Base-by-base conservation (phyloP, 148 eudicot species). In the Fagopyrum homotropicum region DNA sequence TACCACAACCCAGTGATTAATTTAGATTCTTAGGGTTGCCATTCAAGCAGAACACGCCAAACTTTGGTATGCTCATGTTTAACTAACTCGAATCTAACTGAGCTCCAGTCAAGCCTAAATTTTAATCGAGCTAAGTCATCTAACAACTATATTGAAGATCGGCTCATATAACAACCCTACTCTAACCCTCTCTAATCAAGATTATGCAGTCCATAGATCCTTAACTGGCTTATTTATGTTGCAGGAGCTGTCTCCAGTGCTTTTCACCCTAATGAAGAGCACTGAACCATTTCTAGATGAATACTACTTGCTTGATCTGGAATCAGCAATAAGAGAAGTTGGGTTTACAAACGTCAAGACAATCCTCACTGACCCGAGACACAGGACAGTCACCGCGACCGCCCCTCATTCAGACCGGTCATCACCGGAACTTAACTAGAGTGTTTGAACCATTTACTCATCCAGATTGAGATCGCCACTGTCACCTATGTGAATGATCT, bases 191-290 rank as follows among this genome's bases (percentile, higher is more conserved):
- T 22, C 3, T 26, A 5, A 44, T 1, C 15, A 43, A 69, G 47
- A 46, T 69, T 14, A 44, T 40, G 7, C 30, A 22, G 11, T 1
- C 4, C 26, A 17, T 19, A 57, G 63, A 7, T 29, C 14, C 44
- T 9, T 63, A 66, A 66, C 69, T 66, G 49, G 19, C 1, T 15
- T 48, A 30, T 73, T 50, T 73, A 11, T 46, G 40, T 73, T 85
- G 40, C 86, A 91, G 98, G 95, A 94, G 72, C 80, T 94, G 11
- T 86, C 98, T 61, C 98, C 98, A 0, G 97, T 94, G 45, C 83
- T 94, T 46, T 94, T 94, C 75, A 94, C 98, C 22, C 79, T 94
- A 75, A 91, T 94, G 98, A 94, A 94, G 93, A 94, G 97, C 86
- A 94, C 97, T 0, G 98, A 94, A 81, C 98, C 97, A 48, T 94